These are phyloP conservation scores for Tolypocladium cylindrosporum DNA, from an alignment of 2,329 filamentous ascomycete species.

Conservation along the genomic window DNA sequence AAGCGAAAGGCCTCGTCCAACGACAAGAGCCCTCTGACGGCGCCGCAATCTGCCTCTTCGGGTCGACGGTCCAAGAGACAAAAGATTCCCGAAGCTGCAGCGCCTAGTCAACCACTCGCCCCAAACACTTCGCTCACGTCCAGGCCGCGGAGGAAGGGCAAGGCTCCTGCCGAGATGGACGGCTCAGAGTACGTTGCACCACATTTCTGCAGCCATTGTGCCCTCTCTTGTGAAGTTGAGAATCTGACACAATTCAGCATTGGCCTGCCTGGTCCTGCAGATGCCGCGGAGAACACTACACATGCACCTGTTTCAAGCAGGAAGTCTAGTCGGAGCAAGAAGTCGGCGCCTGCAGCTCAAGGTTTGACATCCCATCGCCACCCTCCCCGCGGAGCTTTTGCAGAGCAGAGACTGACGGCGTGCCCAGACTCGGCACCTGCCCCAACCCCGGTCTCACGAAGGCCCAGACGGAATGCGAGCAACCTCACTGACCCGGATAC, in stretches of 20 bases:
- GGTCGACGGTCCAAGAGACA: constrained; percentile 61
- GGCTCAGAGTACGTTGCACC: constrained; percentile 49
- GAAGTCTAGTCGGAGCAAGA: constrained; percentile 65
- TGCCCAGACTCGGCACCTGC: constrained; percentile 21
- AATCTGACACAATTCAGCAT: constrained; percentile 10
- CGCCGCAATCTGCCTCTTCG: constrained; percentile 21
- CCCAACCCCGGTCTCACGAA: constrained; percentile 29
- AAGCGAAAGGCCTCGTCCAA: constrained; percentile 66
- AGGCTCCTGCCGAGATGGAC: constrained; percentile 59
- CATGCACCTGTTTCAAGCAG: constrained; percentile 57
- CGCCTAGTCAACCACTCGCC: constrained; percentile 22
- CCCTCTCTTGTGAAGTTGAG: not conserved
- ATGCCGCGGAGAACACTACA: constrained; percentile 47
- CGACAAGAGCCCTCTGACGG: constrained; percentile 34
- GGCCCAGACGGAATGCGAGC: constrained; percentile 43
- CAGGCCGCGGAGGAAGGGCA: constrained; percentile 49
- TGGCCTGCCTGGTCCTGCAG: constrained; percentile 41
- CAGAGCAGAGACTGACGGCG: constrained; percentile 5
- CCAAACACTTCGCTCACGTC: constrained; percentile 20
- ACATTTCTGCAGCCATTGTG: not conserved
- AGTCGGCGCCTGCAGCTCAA: constrained; percentile 37
- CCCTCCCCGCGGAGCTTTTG: not conserved
- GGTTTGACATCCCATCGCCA: constrained; percentile 16
- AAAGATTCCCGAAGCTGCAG: constrained; percentile 46
- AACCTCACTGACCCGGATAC: constrained; percentile 52